Conservation (phyloP, 2,329 filamentous ascomycete species). For the Monosporascus ibericus region DNA sequence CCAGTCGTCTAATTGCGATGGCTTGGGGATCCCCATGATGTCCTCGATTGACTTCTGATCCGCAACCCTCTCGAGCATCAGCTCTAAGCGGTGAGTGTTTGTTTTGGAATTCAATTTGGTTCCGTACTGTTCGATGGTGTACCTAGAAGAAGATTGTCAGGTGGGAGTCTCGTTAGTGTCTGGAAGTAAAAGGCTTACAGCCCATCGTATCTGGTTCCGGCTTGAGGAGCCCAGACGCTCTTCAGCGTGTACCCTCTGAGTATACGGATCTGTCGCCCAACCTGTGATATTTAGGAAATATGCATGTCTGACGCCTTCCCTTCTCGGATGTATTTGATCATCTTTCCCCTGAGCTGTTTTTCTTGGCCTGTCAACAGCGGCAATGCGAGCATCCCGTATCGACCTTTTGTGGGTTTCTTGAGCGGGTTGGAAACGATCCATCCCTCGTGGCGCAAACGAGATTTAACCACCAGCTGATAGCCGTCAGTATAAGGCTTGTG, state of each 20-base stretch:
- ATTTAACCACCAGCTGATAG: slow-evolving; percentile 52
- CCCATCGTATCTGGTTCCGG: slow-evolving; percentile 52
- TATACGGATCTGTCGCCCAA: slow-evolving; percentile 45
- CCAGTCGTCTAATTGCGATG: slow-evolving; percentile 54
- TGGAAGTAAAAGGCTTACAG: slow-evolving; percentile 36
- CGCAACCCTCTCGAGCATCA: slow-evolving; percentile 39
- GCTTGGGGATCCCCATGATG: slow-evolving; percentile 39
- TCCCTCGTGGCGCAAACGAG: slow-evolving; percentile 50
- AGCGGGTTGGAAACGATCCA: slow-evolving; percentile 39
- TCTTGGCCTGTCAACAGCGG: slow-evolving; percentile 47
- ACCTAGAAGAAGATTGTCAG: slow-evolving; percentile 29
- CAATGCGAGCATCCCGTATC: slow-evolving; percentile 40
- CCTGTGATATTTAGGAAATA: slow-evolving; percentile 40
- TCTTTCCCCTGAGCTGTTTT: slow-evolving; percentile 29
- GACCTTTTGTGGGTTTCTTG: slow-evolving; percentile 40
- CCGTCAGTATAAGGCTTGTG: slow-evolving; percentile 10
- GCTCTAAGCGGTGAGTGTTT: slow-evolving; percentile 35
- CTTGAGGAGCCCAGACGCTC: slow-evolving; percentile 45
- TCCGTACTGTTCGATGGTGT: slow-evolving; percentile 42
- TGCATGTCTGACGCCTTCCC: slow-evolving; percentile 40
- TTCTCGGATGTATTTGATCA: slow-evolving; percentile 38
- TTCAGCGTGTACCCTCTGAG: slow-evolving; percentile 44
- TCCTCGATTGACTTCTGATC: slow-evolving; percentile 37
- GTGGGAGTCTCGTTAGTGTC: not conserved
- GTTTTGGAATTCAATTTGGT: slow-evolving; percentile 33